Evolutionary conservation across 768 basidiomycete species (phyloP), one percentile per base, ranked within the genome.

Genomic region (Russula brevipes): DNA sequence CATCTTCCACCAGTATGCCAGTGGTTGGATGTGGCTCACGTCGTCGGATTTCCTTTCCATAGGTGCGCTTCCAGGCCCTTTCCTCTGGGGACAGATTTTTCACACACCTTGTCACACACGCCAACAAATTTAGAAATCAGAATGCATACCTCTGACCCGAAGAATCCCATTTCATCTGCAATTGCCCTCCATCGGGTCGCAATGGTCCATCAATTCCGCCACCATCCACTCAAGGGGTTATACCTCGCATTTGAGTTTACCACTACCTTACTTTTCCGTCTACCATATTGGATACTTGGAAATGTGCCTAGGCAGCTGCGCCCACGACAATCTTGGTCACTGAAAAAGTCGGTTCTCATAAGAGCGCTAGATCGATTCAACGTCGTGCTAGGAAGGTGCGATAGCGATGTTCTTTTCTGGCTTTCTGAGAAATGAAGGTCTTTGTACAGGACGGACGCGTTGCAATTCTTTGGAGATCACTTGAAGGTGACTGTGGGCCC

Each of bases 191-290:
- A 7, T 24, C 12, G 33, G 10, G 36, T 8, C 16, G 47, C 59
- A 17, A 65, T 65, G 64, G 54, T 65, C 41, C 57, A 65, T 35
- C 52, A 67, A 24, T 61, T 58, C 16, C 49, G 64, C 31, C 14
- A n/a, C 2, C 66, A 59, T 33, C 60, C 66, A 19, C 47, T 61
- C 45, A 66, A 59, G 19, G 38, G 36, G 9, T 12, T 66, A 10
- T 67, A 66, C 47, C 64, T 61, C 46, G 16, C 24, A 12, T 62
- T 61, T 17, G 64, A 61, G 42, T 19, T 59, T 10, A 19, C 51
- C 16, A 45, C 38, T 30, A 60, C 59, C 16, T 42, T 66, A 3
- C n/a, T 67, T 7, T 53, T 59, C 36, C 63, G 55, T 50, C 54
- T 61, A 12, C 59, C 64, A 24, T 61, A 36, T 14, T 67, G 66